phyloP scores from a whole-genome alignment of 768 basidiomycete species.

The Amanita pseudoporphyria region DNA sequence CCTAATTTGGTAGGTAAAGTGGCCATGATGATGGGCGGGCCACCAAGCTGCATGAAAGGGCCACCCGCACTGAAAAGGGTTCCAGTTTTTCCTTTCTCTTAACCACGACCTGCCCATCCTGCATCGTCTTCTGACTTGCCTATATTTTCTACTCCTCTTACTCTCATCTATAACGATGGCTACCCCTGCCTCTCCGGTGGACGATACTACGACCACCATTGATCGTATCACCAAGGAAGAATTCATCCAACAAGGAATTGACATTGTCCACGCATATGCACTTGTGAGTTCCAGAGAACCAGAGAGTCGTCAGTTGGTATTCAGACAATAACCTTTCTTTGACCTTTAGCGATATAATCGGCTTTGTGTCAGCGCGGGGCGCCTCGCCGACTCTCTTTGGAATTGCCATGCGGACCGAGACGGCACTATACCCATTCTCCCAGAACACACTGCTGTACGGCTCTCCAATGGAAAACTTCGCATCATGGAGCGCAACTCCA shows the following conservation, averaged over 20 bases:
- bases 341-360: neutral
- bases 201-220: neutral
- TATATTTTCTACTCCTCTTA: neutral
- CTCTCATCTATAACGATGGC: neutral
- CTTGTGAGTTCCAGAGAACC: slow-evolving; percentile 2
- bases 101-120: neutral
- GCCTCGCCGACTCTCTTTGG: slow-evolving; percentile 1
- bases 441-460: neutral
- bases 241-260: slow-evolving; percentile 7
- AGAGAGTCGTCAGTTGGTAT: neutral
- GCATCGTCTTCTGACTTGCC: neutral
- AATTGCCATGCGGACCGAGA: neutral
- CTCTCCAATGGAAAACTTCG: neutral
- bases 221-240: slow-evolving; percentile 6
- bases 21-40: neutral
- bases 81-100: neutral
- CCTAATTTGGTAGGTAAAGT: neutral
- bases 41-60: neutral
- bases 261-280: slow-evolving; percentile 9
- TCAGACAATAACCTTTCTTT: neutral
- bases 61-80: neutral
- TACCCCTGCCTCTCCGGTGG: neutral
- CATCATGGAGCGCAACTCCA: neutral
- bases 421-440: neutral
- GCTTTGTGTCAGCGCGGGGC: neutral